phyloP scores from a whole-genome alignment of 305 asterid genomes.

The Fraxinus sp. region DNA sequence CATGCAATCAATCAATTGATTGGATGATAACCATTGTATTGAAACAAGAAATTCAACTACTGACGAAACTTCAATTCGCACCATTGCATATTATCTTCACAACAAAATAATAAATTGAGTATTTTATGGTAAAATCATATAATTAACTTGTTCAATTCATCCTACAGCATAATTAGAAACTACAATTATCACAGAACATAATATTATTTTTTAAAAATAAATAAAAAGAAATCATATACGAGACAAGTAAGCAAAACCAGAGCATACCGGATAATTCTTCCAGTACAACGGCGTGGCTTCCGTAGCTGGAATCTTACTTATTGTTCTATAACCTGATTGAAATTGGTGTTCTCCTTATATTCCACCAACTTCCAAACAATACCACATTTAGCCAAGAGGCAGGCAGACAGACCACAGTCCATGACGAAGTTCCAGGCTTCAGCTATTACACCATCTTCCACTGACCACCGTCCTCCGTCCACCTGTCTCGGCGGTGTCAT shows the following conservation, averaged over 20 bases:
- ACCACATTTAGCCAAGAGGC: conserved; percentile 27
- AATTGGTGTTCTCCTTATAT: conserved; percentile 7
- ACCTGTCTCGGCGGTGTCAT: too few species aligned
- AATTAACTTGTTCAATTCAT: not conserved
- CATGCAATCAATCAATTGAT: too few species aligned
- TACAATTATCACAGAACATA: not conserved
- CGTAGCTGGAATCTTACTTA: conserved; percentile 62
- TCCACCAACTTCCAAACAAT: not conserved
- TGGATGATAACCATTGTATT: not conserved
- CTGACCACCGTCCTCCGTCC: too few species aligned
- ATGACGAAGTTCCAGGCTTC: too few species aligned
- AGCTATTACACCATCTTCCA: too few species aligned
- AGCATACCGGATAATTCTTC: conserved; percentile 65
- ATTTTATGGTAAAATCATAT: not conserved
- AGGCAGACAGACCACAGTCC: too few species aligned
- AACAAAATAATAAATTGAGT: not conserved
- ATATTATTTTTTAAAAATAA: too few species aligned
- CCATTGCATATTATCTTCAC: not conserved
- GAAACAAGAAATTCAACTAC: not conserved
- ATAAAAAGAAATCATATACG: not conserved
- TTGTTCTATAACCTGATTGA: conserved; percentile 48
- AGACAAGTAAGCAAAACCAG: not conserved
- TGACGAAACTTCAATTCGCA: not conserved
- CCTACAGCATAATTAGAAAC: not conserved
- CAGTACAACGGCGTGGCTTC: conserved; percentile 63